Evolutionary conservation across 78 protist species (phyloP), one percentile per base, ranked within the genome.

Genomic region (Monosiga brevicollis): DNA sequence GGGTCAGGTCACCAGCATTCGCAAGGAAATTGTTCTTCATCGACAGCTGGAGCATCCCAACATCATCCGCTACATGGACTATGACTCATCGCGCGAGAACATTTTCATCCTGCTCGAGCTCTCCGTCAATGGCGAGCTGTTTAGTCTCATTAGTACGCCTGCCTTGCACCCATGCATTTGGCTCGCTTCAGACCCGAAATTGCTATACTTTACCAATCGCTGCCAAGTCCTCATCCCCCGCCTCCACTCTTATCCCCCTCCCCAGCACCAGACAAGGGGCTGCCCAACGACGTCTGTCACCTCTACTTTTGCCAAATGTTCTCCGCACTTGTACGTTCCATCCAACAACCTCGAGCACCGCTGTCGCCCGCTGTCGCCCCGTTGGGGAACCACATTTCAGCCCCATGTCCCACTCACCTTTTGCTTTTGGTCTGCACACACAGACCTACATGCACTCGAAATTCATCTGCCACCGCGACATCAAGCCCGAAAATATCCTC

Each of bases 401-500:
- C n/a, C 6, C 73, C 11, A 6, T 25, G 35, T 1, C 73, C 9
- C n/a, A 62, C 73, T 1, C 73, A 23, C n/a, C 9, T 32, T 11
- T 49, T 11, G 62, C 62, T 49, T 11, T 6, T 11, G 11, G 25
- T 1, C 11, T 15, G 62, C 62, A 49, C 62, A 49, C 62, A 49
- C 62, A 49, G 29, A 49, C 62, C 6, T 49, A 49, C 62, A 15
- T 49, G 62, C 62, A 20, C 29, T 15, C 15, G 62, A 6, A 49
- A 20, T 49, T 49, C 29, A 20, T 15, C 62, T 49, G 62, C 73
- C 82, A 78, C 73, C 82, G 82, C 42, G 82, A 78, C 32, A 70
- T 78, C 73, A 78, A 78, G 73, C 82, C 82, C 22, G 1, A 40
- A 20, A 78, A 78, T 73, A 78, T 78, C 35, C 73, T 78, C 35